Conservation (phyloP, 305 asterid species). For the Caryopteris hybrid region DNA sequence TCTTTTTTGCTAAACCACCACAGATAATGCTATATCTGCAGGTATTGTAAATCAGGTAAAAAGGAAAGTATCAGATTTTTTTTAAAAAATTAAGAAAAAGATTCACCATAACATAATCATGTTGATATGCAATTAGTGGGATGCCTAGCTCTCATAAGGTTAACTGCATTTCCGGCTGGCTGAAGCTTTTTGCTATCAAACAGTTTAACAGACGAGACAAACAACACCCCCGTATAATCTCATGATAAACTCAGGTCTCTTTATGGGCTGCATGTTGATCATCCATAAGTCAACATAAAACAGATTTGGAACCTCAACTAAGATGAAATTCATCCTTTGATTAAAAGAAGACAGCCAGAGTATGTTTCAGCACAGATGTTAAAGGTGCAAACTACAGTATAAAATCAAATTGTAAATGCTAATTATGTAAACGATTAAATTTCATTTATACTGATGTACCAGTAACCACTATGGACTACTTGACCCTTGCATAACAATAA, state of each 20-base stretch:
- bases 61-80: background rate
- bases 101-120: slow-evolving; percentile 1
- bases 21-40: background rate
- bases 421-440: background rate
- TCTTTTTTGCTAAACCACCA: background rate
- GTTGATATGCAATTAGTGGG: background rate
- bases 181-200: background rate
- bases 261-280: background rate
- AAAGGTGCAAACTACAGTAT: background rate
- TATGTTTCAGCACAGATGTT: background rate
- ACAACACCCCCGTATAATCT: background rate
- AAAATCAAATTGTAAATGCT: background rate
- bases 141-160: background rate
- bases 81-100: background rate
- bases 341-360: background rate
- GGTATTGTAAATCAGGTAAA: background rate
- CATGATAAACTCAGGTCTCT: background rate
- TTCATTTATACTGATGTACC: background rate
- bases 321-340: background rate
- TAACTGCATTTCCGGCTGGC: background rate
- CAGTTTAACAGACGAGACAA: background rate
- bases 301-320: background rate
- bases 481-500: background rate
- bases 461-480: background rate
- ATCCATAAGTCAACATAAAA: background rate